Evolutionary conservation across 129 eudicot species (phyloP), one percentile per base, ranked within the genome.

Genomic region (sunflower (Helianthus annuus)): DNA sequence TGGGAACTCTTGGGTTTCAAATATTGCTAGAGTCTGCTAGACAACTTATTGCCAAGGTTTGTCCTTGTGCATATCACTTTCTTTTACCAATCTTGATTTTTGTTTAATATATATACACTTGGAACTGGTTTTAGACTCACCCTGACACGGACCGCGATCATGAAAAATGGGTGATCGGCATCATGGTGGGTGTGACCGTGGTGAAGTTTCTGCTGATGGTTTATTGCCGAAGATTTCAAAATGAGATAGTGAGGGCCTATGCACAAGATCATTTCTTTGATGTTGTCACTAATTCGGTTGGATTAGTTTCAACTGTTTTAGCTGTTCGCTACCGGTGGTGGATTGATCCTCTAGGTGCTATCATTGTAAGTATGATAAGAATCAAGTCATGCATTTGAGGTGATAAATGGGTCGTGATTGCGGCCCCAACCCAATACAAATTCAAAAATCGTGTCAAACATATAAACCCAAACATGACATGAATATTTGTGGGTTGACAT

Each of bases 321-420:
- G 97, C 98, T 14, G 74, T 93, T 39, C 88, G 78, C 6, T 89
- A 45, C 79, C 45, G 40, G 61, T 93, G 98, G 98, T 93, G 98
- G 98, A 93, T 93, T 46, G 98, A 93, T 89, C 98, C 98, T 7
- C 14, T 83, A 2, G 98, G 98, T 14, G 98, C 98, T 66, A 90
- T 93, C 48, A 53, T 85, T 14, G 97, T 91, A 55, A 86, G 97
- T 74, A 72, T 45, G 5, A 27, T 59, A 59, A 32, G 4, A 60
- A 32, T 42, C 2, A 12, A 32, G 42, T 10, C 17, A 32, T 5
- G 7, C 44, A 58, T 42, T 42, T 6, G 0, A 2, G 10, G 46
- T 6, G 46, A 42, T 42, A 7, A 42, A 42, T 42, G 46, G 46
- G 46, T 42, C 10, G 46, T 42, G 46, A 7, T 42, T 42, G 10